Evolutionary conservation across 2,329 filamentous ascomycete species (phyloP), one percentile per base, ranked within the genome.

Genomic region (Trichoderma arundinaceum): DNA sequence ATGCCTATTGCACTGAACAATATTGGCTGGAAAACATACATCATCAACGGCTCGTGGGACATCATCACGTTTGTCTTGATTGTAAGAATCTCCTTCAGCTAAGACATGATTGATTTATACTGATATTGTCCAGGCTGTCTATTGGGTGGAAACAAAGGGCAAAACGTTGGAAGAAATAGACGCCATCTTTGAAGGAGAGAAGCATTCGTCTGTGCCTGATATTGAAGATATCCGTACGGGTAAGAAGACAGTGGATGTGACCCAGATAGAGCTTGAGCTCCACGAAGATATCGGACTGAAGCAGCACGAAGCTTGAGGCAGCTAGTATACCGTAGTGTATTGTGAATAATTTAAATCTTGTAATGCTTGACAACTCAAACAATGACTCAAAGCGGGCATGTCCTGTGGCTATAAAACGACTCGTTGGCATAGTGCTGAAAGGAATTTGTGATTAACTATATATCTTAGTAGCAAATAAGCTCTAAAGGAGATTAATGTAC

Each of bases 101-200:
- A 7, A 4, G 2, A 49, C 3, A 38, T 8, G 3, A 38, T 38
- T 44, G 15, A 1, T 17, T 22, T 51, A 9, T 49, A 7, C 62
- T 60, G 35, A 65, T 28, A 3, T 17, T 1, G 2, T n/a, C 22
- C 66, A 52, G 69, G 71, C 65, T 12, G 52, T 69, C 8, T 72
- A 64, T 52, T 73, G 70, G 70, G 70, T 71, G 28, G 80, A 82
- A 72, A 82, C 80, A 15, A 81, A 81, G 66, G 79, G 78, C 44
- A 78, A 77, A 68, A 81, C 79, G 1, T 71, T 82, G 5, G 80
- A 82, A 69, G 80, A 82, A 68, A 75, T 81, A 7, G 77, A 80
- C 8, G 74, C 68, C 0, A 66, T 74, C 7, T 73, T 74, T 44
- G 72, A 72, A 1, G 70, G 65, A 22, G 57, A 66, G 44, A 67